Base-by-base conservation (phyloP, 1,139 yeast species). In the Suhomyces taliae region DNA sequence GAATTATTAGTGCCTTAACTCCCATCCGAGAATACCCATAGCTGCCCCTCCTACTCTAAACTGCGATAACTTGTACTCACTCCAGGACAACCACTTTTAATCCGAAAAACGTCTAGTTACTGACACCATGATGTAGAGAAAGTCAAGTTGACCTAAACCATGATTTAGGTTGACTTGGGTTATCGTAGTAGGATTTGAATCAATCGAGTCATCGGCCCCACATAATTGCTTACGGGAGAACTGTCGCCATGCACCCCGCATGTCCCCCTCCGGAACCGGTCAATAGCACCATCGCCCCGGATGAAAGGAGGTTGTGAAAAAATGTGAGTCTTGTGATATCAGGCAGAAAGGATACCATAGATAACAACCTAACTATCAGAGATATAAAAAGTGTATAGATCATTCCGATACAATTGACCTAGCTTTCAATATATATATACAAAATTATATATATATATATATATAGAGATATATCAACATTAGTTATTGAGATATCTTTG, bases 261-360 rank as follows among this genome's bases (percentile, higher is more conserved):
- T 11, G 11, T 37, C 34, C 40, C 40, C 33, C 40, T 12, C 40
- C 40, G 40, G 40, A 12, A 37, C 40, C 40, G 34, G 40, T 31
- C 10, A 24, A 29, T 29, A 9, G 32, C 4, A 29, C 32, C 32
- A 29, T 29, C 39, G 26, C 24, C 31, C 9, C 39, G 39, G 39
- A n/a, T 14, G 8, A 36, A 36, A 26, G 39, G 39, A 36, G 6
- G 29, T 12, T 11, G 29, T 36, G 39, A 36, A 36, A 14, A 36
- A 36, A 26, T 36, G 11, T 29, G 7, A 19, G 32, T 29, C 32
- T 29, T 29, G 32, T 29, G 32, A 29, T 29, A 29, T 19, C 24
- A 19, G 24, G 24, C 4, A 19, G 24, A 19, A 19, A 19, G 24
- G 24, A 19, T 19, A 19, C 6, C 15, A 14, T 14, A 14, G 24